Conservation (phyloP, 2,329 filamentous ascomycete species). For the Claviceps capensis region DNA sequence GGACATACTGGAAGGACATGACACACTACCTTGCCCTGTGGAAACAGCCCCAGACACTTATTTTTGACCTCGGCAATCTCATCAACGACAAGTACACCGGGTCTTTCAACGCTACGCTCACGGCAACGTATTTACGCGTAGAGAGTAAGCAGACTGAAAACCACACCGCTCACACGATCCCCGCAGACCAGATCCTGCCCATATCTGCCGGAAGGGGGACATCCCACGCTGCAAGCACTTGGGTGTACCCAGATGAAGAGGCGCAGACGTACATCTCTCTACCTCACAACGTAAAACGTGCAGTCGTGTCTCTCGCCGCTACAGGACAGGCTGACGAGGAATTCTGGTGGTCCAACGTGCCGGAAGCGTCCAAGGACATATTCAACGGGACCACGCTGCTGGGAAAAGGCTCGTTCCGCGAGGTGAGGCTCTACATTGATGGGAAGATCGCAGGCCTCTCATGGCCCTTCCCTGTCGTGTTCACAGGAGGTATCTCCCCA, state of each 20-base stretch:
- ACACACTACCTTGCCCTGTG: slow-evolving; percentile 57
- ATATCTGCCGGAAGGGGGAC: slow-evolving; percentile 42
- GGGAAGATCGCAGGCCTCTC: slow-evolving; percentile 57
- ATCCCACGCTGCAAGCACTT: slow-evolving; percentile 41
- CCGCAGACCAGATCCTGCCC: slow-evolving; percentile 55
- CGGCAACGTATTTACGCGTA: slow-evolving; percentile 54
- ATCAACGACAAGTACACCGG: slow-evolving; percentile 59
- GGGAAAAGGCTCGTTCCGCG: slow-evolving; percentile 61
- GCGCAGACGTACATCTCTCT: slow-evolving; percentile 47
- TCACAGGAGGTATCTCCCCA: slow-evolving; percentile 68
- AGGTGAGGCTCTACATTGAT: slow-evolving; percentile 66
- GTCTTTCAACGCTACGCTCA: slow-evolving; percentile 59
- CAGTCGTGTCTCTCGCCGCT: slow-evolving; percentile 62
- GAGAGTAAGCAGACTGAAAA: not conserved
- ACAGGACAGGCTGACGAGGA: slow-evolving; percentile 66
- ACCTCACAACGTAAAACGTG: slow-evolving; percentile 52
- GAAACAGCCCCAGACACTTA: slow-evolving; percentile 54
- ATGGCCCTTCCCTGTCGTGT: slow-evolving; percentile 74
- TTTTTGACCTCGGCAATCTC: slow-evolving; percentile 68
- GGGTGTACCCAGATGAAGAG: slow-evolving; percentile 48
- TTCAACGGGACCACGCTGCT: slow-evolving; percentile 47
- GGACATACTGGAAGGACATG: slow-evolving; percentile 70
- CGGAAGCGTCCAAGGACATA: slow-evolving; percentile 42
- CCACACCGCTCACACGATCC: slow-evolving; percentile 7
- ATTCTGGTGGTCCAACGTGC: slow-evolving; percentile 75